Evolutionary conservation across 2,329 filamentous ascomycete genomes (phyloP), one percentile per base, ranked within the genome.

Genomic region (Aschersonia sp.): DNA sequence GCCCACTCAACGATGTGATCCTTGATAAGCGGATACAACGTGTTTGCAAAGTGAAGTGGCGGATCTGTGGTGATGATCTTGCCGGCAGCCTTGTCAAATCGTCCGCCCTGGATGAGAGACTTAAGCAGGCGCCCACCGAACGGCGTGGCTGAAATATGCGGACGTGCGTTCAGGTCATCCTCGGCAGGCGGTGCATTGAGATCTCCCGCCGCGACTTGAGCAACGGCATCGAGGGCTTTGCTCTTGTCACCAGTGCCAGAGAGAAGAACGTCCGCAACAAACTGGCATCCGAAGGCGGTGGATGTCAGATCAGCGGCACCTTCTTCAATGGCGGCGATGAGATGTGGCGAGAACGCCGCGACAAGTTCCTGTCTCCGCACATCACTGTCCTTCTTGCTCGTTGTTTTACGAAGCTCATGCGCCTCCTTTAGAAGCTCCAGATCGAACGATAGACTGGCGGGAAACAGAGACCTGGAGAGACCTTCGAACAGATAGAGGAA

Each of bases 321-420:
- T 2, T 78, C 71, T 1, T 78, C 74, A 50, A 97, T 83, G 40
- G 86, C 78, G 43, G 80, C 75, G 31, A 98, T 73, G 3, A 97
- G 70, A 31, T 81, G 76, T 2, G 85, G 80, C 1, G 88, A 89
- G 31, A 94, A 69, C 9, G 80, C 75, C 50, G 80, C 78, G 29
- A 87, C 71, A 42, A 98, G 71, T 62, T 96, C 92, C 55, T 78
- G 74, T 50, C 85, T 80, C 50, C 92, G 79, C 29, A 76, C 66
- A 47, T 84, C 81, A 0, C 87, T 74, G 49, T 95, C 88, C 67
- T 98, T 98, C 70, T 97, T 98, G 53, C 87, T 94, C 2, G 89
- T 97, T 10, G 76, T 81, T 55, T 82, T 78, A 47, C 92, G 82
- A 53, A 94, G 84, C 48, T 80, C 77, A 59, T 86, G 84, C 30